Base-by-base conservation (phyloP, 768 basidiomycete genomes). In the Boletus vinaceobasis region DNA sequence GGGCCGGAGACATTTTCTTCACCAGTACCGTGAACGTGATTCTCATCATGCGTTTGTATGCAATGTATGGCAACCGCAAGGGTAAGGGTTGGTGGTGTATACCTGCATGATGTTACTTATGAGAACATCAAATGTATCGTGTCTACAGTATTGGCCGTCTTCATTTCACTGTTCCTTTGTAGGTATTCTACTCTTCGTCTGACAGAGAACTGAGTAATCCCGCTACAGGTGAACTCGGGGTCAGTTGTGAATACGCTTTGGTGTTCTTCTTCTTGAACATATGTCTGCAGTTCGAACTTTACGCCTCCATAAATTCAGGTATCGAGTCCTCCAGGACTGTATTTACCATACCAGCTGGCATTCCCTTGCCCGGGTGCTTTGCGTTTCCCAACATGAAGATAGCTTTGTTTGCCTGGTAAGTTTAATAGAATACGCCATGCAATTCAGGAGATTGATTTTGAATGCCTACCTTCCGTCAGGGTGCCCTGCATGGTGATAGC, bases 401-500 rank as follows among this genome's bases (percentile, higher is more conserved):
- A 17, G 48, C 48, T 7, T 10, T 55, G 19, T 27, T 15, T 13
- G 17, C 48, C 32, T 50, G 53, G 53, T 55, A n/a, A 14, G 40
- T 37, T 26, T 17, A 14, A 33, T 13, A 21, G 8, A 11, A 31
- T 15, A 13, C 10, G 6, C 29, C n/a, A 13, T 11, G 14, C 8
- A 21, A 42, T 39, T 33, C 26, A 23, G n/a, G 2, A 26, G 8
- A 10, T 17, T 53, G 11, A 43, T 37, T n/a, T n/a, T n/a, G n/a
- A n/a, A n/a, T n/a, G n/a, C n/a, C n/a, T n/a, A 2, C 17, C 13
- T 42, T 48, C 11, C n/a, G 4, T 29, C 33, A 50, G 53, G 53
- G 15, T 55, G 2, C 53, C 53, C 6, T 55, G 48, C 33, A 50
- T 55, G 48, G 40, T 43, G 19, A 42, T 55, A 42, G 53, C 53